These are phyloP conservation scores for Sarocladiaceae sp. DNA, from an alignment of 2,329 filamentous ascomycete species.

Conservation along the genomic window DNA sequence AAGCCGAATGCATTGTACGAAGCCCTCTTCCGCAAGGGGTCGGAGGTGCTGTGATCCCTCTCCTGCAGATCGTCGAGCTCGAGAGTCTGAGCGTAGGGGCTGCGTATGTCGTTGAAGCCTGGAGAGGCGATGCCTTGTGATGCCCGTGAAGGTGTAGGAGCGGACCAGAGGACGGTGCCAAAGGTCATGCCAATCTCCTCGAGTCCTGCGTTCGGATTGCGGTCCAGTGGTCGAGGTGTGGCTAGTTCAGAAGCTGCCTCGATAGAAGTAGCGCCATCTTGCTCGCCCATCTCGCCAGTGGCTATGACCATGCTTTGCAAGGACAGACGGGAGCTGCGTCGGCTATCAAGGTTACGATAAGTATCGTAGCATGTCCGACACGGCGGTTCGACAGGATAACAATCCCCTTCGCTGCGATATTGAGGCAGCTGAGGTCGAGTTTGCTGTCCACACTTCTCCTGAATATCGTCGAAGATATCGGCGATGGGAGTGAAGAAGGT, in stretches of 20 bases:
- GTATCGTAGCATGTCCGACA: conserved; percentile 38
- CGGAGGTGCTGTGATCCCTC: not conserved
- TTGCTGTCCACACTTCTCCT: conserved; percentile 37
- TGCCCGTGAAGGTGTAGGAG: conserved; percentile 21
- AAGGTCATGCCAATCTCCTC: conserved; percentile 27
- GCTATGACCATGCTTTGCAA: conserved; percentile 38
- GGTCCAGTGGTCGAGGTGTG: conserved; percentile 32
- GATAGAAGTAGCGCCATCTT: conserved; percentile 32
- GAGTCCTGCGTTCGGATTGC: conserved; percentile 1
- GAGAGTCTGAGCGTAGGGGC: conserved; percentile 33
- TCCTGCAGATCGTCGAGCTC: conserved; percentile 26
- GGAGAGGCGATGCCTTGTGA: conserved; percentile 21
- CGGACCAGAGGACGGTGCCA: not conserved
- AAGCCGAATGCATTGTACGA: not conserved
- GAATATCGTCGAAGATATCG: conserved; percentile 42
- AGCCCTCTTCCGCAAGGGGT: conserved; percentile 2
- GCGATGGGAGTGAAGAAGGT: conserved; percentile 40
- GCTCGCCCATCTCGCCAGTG: conserved; percentile 22
- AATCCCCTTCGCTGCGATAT: conserved; percentile 34
- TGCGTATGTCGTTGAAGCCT: conserved; percentile 28
- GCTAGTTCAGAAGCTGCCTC: conserved; percentile 36
- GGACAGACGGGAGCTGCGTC: conserved; percentile 37
- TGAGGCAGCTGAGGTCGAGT: conserved; percentile 35
- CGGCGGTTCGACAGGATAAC: conserved; percentile 34
- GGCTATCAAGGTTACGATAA: conserved; percentile 34